Evolutionary conservation across 2,329 filamentous ascomycete genomes (phyloP).

Genomic region (Talaromyces sp.): DNA sequence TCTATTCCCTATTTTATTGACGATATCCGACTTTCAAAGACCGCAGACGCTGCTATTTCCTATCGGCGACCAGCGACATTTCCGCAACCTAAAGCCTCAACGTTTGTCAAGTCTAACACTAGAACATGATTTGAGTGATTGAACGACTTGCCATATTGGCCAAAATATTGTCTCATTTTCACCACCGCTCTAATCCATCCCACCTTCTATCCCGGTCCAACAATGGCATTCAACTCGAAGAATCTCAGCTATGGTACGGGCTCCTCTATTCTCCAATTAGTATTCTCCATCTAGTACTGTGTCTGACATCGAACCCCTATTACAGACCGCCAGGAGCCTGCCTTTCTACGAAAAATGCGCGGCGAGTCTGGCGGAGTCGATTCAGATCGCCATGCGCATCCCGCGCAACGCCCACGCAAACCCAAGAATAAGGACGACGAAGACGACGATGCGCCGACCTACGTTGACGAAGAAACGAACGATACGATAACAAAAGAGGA

Average conservation of each 20-base stretch:
- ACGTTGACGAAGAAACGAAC: constrained; percentile 41
- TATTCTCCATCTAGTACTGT: constrained; percentile 1
- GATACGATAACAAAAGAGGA: constrained; percentile 41
- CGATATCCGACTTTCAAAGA: background rate
- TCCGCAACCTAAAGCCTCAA: background rate
- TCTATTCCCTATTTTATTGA: background rate
- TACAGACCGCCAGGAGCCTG: constrained; percentile 39
- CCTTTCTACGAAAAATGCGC: constrained; percentile 39
- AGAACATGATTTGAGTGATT: background rate
- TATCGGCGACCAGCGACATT: background rate
- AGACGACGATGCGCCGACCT: constrained; percentile 39
- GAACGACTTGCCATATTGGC: background rate
- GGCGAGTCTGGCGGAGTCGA: constrained; percentile 31
- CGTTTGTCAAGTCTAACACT: background rate
- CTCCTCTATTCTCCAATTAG: background rate
- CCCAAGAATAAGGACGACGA: constrained; percentile 28
- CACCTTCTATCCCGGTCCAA: background rate
- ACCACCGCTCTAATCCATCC: background rate
- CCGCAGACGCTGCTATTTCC: background rate
- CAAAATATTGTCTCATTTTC: background rate
- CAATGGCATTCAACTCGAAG: constrained; percentile 41
- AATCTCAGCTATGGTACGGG: constrained; percentile 39
- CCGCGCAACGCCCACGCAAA: constrained; percentile 32
- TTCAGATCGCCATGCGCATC: constrained; percentile 33
- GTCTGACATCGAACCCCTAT: background rate